phyloP scores from a whole-genome alignment of 305 asterid species.

The Salvia sclarea region DNA sequence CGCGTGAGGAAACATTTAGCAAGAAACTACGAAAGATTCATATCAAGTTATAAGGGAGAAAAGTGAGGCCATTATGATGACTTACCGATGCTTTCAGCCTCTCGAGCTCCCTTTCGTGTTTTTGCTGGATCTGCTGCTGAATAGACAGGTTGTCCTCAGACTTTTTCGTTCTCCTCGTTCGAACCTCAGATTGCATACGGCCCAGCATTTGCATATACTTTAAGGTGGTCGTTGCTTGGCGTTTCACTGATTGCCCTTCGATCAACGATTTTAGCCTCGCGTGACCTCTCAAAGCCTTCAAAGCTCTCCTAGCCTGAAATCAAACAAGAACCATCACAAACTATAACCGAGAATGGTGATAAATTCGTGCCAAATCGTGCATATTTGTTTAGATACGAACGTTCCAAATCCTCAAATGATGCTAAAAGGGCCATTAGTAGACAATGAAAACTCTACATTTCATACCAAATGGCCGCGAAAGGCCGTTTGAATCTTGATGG shows the following conservation, averaged over 20 bases:
- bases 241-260: constrained; percentile 67
- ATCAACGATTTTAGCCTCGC: constrained; percentile 76
- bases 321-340: constrained; percentile 9
- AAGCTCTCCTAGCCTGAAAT: constrained; percentile 80
- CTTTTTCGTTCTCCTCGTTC: constrained; percentile 61
- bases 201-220: constrained; percentile 69
- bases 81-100: constrained; percentile 66
- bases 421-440: background rate
- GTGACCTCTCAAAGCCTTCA: constrained; percentile 80
- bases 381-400: background rate
- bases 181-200: constrained; percentile 76
- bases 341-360: background rate
- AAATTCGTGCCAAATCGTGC: too few species aligned
- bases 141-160: constrained; percentile 64
- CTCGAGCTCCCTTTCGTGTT: constrained; percentile 70
- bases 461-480: constrained; percentile 19
- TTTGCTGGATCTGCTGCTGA: constrained; percentile 71
- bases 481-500: constrained; percentile 79
- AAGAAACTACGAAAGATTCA: background rate
- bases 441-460: too few species aligned
- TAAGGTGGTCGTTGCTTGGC: constrained; percentile 71
- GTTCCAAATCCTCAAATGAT: background rate
- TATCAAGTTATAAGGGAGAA: background rate
- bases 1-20: background rate
- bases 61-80: background rate